Percentiles rank a stretch among this genome's conserved stretches.
phyloP scores from a whole-genome alignment of 1,284 basidiomycete genomes.

The Cutaneotrichosporon spelunceum region DNA sequence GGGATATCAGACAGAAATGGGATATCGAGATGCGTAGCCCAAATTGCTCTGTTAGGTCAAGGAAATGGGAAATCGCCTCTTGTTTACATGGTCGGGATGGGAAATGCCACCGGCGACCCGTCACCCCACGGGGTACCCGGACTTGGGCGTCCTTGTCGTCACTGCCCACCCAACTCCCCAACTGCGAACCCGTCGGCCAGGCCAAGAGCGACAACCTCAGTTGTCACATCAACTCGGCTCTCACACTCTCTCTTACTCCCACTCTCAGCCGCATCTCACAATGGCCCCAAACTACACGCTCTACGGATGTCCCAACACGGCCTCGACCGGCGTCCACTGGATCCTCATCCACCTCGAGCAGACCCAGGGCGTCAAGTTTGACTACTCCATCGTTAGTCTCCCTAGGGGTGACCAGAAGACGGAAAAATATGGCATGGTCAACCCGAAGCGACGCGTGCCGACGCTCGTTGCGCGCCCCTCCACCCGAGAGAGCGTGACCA shows the following conservation, averaged over 20 bases:
- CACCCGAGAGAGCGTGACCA: constrained; percentile 2
- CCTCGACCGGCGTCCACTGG: constrained; percentile 27
- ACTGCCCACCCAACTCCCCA: not conserved
- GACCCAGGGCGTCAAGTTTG: constrained; percentile 16
- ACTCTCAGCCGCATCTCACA: not conserved
- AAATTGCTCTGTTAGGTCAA: too few species aligned
- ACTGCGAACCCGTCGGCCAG: not conserved
- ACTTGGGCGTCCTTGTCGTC: not conserved
- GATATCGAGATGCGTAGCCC: not conserved
- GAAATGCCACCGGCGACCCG: too few species aligned
- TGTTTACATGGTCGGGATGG: too few species aligned
- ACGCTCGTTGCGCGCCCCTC: constrained; percentile 18
- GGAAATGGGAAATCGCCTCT: not conserved
- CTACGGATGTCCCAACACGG: constrained; percentile 25
- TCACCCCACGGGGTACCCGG: not conserved
- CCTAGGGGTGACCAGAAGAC: constrained; percentile 21
- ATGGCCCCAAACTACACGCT: constrained; percentile 22
- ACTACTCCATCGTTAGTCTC: constrained; percentile 17
- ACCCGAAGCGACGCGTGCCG: constrained; percentile 31
- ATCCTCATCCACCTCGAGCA: constrained; percentile 28
- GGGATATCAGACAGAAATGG: not conserved
- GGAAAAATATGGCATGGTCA: constrained; percentile 23
- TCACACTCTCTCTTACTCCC: too few species aligned
- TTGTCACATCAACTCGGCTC: too few species aligned
- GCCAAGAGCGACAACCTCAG: too few species aligned